Evolutionary conservation across 352 stramenopile species (phyloP), one percentile per base, ranked within the genome.

Genomic region (Phytopythium mirpurense): DNA sequence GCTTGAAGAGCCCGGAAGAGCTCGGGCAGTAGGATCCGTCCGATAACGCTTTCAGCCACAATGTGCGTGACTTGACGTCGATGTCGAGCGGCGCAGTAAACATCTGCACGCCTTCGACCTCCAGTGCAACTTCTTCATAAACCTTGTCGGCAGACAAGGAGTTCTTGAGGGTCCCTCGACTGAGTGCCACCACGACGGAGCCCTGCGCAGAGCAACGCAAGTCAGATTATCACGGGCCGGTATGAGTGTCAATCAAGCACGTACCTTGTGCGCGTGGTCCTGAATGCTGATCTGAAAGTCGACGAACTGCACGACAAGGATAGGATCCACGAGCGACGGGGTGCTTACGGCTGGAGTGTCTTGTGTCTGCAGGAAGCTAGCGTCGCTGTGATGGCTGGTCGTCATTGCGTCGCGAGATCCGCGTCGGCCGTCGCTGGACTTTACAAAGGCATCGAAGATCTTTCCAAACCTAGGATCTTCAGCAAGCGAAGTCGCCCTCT

Each of bases 271-370:
- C 7, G 60, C 27, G 12, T 74, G 61, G 35, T 91, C 79, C 61
- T 90, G 80, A n/a, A 90, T 36, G 44, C 65, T 88, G 34, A 91
- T 71, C 61, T 93, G 83, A n/a, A 67, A 83, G 50, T 93, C 83
- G 58, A 86, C 68, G 27, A 91, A 88, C 26, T 83, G 82, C 10
- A 91, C 68, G 45, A 87, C 75, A 16, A 91, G 59, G 40, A 87
- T 88, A 2, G 75, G 65, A 9, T 82, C 62, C 9, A 77, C 66
- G n/a, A 78, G 10, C 10, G 61, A 65, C 2, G 43, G 59, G 31
- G 12, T 46, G 16, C 18, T 58, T 36, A 34, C 31, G 24, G 23
- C 24, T 31, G 34, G 54, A 51, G 56, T 36, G 10, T 54, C 27
- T 21, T 45, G 40, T 1, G 24, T 34, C 23, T 45, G 18, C 12